Evolutionary conservation across 1,284 basidiomycete species (phyloP).

Genomic region (Irpex rosettiformis): DNA sequence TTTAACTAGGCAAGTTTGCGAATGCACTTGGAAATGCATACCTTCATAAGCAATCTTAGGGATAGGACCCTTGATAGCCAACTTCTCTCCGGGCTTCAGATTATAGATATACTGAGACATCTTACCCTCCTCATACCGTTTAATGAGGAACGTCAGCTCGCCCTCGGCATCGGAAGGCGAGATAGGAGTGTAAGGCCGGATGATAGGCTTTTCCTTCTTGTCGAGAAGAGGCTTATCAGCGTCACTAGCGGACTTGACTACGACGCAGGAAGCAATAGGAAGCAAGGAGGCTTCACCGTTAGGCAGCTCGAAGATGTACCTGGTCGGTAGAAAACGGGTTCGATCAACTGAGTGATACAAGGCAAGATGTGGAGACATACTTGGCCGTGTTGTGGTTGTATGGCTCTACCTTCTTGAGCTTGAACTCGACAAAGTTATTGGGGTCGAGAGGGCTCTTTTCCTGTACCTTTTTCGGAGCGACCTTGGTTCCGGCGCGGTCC

Average conservation of each 20-base stretch:
- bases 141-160: slow-evolving; percentile 81
- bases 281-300: slow-evolving; percentile 77
- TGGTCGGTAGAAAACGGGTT: slow-evolving; percentile 24
- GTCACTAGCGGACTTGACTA: slow-evolving; percentile 55
- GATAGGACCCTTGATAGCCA: slow-evolving; percentile 90
- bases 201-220: slow-evolving; percentile 85
- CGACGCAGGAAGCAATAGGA: slow-evolving; percentile 70
- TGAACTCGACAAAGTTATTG: slow-evolving; percentile 75
- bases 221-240: slow-evolving; percentile 57
- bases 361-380: slow-evolving; percentile 24
- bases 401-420: slow-evolving; percentile 77
- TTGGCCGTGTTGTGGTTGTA: slow-evolving; percentile 71
- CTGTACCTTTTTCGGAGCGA: slow-evolving; percentile 31
- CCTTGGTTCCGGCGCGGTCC: slow-evolving; percentile 18
- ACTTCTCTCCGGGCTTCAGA: slow-evolving; percentile 76
- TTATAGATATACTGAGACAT: slow-evolving; percentile 76
- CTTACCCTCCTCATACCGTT: slow-evolving; percentile 80
- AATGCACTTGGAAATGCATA: no score
- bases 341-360: not conserved
- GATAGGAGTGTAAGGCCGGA: slow-evolving; percentile 86
- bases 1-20: not conserved
- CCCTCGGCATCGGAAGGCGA: slow-evolving; percentile 72
- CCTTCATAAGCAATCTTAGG: slow-evolving; percentile 80
- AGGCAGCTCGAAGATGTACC: slow-evolving; percentile 86
- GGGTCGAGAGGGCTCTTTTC: slow-evolving; percentile 69